phyloP scores from a whole-genome alignment of 768 basidiomycete genomes.

The Cystobasidium tubakii region DNA sequence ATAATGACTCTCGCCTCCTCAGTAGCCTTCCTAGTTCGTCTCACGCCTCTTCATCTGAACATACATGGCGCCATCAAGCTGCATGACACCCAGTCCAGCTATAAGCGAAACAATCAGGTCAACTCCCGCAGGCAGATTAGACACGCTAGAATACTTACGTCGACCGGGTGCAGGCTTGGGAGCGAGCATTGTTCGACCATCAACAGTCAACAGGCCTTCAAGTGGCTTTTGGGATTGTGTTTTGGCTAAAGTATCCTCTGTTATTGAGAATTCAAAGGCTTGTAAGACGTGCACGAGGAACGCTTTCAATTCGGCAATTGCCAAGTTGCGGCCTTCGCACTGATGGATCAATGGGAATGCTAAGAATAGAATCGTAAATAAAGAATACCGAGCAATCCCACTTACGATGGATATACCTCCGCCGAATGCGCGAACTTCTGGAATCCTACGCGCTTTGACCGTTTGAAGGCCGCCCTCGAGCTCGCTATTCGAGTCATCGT shows the following conservation, averaged over 20 bases:
- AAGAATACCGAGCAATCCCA: neutral
- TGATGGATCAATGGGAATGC: neutral
- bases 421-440: slow-evolving; percentile 38
- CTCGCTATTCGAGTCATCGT: neutral
- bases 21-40: neutral
- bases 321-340: slow-evolving; percentile 41
- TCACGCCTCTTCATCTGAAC: neutral
- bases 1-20: too few relatives aligned
- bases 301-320: slow-evolving; percentile 38
- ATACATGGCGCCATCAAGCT: slow-evolving; percentile 5
- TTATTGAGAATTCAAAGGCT: slow-evolving; percentile 20
- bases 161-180: neutral
- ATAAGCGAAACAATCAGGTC: neutral
- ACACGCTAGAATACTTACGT: slow-evolving; percentile 6
- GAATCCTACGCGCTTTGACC: slow-evolving; percentile 16
- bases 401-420: slow-evolving; percentile 41
- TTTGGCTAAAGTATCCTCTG: neutral
- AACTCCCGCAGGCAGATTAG: neutral
- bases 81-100: slow-evolving; percentile 23
- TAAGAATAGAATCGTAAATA: neutral
- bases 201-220: neutral
- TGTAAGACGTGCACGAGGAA: slow-evolving; percentile 32
- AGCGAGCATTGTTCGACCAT: neutral
- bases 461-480: neutral
- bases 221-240: neutral